Conservation (phyloP, 345 rosid genomes). For the Stellera chamaejasme region DNA sequence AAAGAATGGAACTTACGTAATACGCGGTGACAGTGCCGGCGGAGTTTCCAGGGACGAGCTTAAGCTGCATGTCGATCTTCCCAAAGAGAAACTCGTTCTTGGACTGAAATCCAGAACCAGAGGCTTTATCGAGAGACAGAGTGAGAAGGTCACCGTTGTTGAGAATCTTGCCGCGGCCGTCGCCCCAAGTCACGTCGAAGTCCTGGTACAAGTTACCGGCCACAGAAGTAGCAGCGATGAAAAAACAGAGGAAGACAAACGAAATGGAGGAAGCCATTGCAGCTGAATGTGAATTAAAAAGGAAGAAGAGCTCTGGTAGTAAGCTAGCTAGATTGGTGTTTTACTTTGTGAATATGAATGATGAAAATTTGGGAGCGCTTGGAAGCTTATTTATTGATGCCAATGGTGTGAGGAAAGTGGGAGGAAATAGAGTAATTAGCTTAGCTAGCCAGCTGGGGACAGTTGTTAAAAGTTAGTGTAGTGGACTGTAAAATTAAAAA, state of each 20-base stretch:
- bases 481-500: no score
- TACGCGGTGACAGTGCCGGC: constrained; percentile 58
- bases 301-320: background rate
- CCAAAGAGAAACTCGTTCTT: constrained; percentile 43
- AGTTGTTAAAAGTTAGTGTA: no score
- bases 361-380: background rate
- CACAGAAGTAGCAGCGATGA: background rate
- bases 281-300: background rate
- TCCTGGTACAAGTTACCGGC: constrained; percentile 12
- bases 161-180: constrained; percentile 32
- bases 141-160: constrained; percentile 34
- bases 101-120: constrained; percentile 54
- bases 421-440: no score
- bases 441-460: no score
- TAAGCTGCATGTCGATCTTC: constrained; percentile 42
- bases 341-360: background rate
- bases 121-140: constrained; percentile 33
- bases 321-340: background rate
- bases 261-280: background rate
- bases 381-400: background rate
- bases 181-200: constrained; percentile 31
- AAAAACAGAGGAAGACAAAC: background rate
- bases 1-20: constrained; percentile 24
- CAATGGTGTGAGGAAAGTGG: no score
- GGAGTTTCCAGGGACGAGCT: constrained; percentile 48